These are phyloP conservation scores for Tuber magnatum DNA, from an alignment of 495 filamentous ascomycete genomes.

Conservation along the genomic window DNA sequence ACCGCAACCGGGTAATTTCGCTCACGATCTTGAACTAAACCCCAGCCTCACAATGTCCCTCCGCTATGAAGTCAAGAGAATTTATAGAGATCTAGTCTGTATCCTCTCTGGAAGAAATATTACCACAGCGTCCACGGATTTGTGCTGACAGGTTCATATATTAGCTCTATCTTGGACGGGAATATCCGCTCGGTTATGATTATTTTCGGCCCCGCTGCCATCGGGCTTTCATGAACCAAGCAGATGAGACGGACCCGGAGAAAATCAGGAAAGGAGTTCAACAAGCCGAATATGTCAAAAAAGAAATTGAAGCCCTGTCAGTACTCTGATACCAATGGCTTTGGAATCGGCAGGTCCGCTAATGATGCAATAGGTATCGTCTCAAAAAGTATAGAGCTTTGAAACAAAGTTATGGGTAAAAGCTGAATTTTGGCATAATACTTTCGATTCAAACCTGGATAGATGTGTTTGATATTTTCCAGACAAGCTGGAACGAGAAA, in stretches of 20 bases:
- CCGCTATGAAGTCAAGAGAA: slow-evolving; percentile 69
- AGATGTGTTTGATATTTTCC: background rate
- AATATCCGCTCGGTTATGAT: slow-evolving; percentile 78
- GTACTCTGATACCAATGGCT: slow-evolving; percentile 43
- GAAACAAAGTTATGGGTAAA: slow-evolving; percentile 67
- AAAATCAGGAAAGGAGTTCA: slow-evolving; percentile 69
- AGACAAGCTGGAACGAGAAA: background rate
- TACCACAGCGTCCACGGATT: background rate
- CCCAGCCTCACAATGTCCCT: slow-evolving; percentile 45
- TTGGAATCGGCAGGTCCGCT: background rate
- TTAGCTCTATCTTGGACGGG: slow-evolving; percentile 64
- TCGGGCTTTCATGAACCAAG: slow-evolving; percentile 71
- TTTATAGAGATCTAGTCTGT: slow-evolving; percentile 73
- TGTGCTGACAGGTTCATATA: slow-evolving; percentile 14
- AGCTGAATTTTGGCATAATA: background rate
- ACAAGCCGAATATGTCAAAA: slow-evolving; percentile 80
- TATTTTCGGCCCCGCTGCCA: slow-evolving; percentile 80
- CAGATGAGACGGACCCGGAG: slow-evolving; percentile 59
- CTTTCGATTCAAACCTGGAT: background rate
- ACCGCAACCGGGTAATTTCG: background rate
- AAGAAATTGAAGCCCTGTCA: slow-evolving; percentile 90
- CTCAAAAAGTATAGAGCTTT: slow-evolving; percentile 88
- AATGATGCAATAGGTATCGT: slow-evolving; percentile 63
- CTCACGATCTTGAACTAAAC: background rate
- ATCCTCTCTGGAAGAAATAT: background rate